A percentile compares a stretch with the other conserved stretches of the same genome.
These are phyloP conservation scores for Quercus glauca DNA, from an alignment of 306 rosid species.

Conservation along the genomic window DNA sequence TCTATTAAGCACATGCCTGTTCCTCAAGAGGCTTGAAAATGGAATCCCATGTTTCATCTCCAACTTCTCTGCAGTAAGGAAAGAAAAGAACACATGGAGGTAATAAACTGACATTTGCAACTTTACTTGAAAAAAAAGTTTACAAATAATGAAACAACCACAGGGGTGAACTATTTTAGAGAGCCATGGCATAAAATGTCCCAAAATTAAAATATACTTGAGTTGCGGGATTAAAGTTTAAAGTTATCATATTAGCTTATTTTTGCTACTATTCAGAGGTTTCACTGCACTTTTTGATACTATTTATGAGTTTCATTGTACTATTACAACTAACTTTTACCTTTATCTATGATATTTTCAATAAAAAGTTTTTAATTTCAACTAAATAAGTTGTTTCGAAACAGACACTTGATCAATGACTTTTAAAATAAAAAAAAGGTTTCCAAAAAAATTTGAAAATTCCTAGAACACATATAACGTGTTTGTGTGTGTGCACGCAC, in stretches of 20 bases:
- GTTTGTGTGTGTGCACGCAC: too few relatives aligned
- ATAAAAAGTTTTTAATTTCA: fast-evolving
- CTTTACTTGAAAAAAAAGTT: too few relatives aligned
- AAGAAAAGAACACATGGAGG: slow-evolving; percentile 9
- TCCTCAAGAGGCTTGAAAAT: slow-evolving; percentile 66
- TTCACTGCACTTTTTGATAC: too few relatives aligned
- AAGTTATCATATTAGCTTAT: too few relatives aligned
- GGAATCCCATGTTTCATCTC: slow-evolving; percentile 81
- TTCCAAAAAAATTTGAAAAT: background rate
- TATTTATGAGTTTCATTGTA: fast-evolving
- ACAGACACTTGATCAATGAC: background rate
- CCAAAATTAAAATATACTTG: background rate
- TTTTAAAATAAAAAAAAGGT: background rate
- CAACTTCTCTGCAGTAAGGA: slow-evolving; percentile 68
- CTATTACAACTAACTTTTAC: fast-evolving
- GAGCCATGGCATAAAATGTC: background rate
- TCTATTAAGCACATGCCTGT: slow-evolving; percentile 50
- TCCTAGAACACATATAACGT: background rate
- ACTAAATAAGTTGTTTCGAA: too few relatives aligned
- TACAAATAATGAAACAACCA: too few relatives aligned
- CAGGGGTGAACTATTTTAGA: too few relatives aligned
- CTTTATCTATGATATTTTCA: fast-evolving
- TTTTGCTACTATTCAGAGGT: too few relatives aligned
- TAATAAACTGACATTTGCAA: background rate
- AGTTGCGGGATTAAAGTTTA: too few relatives aligned